Conservation (phyloP, 2,329 filamentous ascomycete species). For the Canariomyces notabilis region DNA sequence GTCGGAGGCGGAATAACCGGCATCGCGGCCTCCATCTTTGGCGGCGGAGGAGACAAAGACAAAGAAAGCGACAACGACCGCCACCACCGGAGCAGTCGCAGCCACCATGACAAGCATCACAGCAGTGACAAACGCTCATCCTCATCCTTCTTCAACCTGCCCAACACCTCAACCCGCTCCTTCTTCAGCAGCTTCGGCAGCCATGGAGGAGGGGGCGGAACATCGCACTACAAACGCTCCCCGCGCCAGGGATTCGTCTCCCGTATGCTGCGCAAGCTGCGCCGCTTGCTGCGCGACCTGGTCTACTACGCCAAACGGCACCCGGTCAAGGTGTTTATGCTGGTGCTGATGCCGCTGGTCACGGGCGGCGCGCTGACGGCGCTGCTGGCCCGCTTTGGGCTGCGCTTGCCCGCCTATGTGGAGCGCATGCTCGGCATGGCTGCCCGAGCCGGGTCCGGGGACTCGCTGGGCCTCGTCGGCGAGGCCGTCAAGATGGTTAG, state of each 20-base stretch:
- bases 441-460: constrained; percentile 43
- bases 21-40: constrained; percentile 43
- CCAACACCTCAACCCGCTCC: constrained; percentile 25
- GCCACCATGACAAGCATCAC: constrained; percentile 28
- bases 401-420: constrained; percentile 64
- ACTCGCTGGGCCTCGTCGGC: constrained; percentile 45
- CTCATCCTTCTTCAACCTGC: constrained; percentile 32
- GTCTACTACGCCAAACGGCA: constrained; percentile 76
- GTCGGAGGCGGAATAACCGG: constrained; percentile 26
- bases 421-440: constrained; percentile 54
- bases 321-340: constrained; percentile 80
- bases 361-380: constrained; percentile 77
- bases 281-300: constrained; percentile 74
- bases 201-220: constrained; percentile 37
- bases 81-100: background rate
- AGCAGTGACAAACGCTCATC: constrained; percentile 37
- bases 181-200: constrained; percentile 42
- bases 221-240: constrained; percentile 72
- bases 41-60: constrained; percentile 33
- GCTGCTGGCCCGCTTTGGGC: constrained; percentile 71
- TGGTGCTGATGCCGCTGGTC: constrained; percentile 81
- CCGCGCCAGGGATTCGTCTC: constrained; percentile 75
- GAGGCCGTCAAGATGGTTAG: constrained; percentile 52
- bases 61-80: constrained; percentile 10
- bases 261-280: constrained; percentile 68